Conservation (phyloP, 306 rosid genomes). For the Begonia masoniana region DNA sequence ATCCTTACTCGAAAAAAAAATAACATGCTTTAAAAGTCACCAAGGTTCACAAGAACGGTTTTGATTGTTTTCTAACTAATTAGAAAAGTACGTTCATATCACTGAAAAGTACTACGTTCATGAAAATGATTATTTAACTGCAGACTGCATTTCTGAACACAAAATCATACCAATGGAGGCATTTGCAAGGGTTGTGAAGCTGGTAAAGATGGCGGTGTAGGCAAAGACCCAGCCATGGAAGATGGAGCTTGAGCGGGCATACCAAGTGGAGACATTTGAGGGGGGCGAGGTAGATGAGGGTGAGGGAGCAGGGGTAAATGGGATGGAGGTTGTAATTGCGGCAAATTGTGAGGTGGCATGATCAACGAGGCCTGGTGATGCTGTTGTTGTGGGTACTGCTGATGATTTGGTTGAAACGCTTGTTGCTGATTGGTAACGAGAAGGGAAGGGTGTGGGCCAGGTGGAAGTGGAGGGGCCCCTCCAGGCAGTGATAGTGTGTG, state of each 20-base stretch:
- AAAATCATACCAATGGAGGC: conserved; percentile 65
- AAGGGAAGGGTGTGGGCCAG: conserved; percentile 98
- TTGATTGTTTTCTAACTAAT: too few relatives aligned
- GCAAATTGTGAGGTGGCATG: conserved; percentile 71
- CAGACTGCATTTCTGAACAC: background rate
- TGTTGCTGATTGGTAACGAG: conserved; percentile 80
- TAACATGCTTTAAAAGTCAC: too few relatives aligned
- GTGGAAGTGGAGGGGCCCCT: conserved; percentile 97
- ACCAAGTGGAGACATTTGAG: conserved; percentile 70
- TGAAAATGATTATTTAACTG: too few relatives aligned
- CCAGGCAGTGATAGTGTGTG: conserved; percentile 54
- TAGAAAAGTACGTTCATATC: too few relatives aligned
- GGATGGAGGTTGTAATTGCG: conserved; percentile 74
- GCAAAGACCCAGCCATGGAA: conserved; percentile 49
- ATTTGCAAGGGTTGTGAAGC: conserved; percentile 29
- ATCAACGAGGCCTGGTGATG: conserved; percentile 47
- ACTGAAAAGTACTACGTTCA: too few relatives aligned
- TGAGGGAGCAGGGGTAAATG: conserved; percentile 84
- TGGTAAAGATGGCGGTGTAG: conserved; percentile 38
- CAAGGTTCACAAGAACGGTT: too few relatives aligned
- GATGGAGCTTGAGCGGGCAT: conserved; percentile 51
- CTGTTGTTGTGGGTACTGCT: conserved; percentile 68
- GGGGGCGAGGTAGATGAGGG: conserved; percentile 76
- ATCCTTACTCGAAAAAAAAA: too few relatives aligned
- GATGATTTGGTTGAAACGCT: conserved; percentile 70